These are phyloP conservation scores for Fomitopsis schrenkii DNA, from an alignment of 1,284 basidiomycete genomes.

Conservation along the genomic window DNA sequence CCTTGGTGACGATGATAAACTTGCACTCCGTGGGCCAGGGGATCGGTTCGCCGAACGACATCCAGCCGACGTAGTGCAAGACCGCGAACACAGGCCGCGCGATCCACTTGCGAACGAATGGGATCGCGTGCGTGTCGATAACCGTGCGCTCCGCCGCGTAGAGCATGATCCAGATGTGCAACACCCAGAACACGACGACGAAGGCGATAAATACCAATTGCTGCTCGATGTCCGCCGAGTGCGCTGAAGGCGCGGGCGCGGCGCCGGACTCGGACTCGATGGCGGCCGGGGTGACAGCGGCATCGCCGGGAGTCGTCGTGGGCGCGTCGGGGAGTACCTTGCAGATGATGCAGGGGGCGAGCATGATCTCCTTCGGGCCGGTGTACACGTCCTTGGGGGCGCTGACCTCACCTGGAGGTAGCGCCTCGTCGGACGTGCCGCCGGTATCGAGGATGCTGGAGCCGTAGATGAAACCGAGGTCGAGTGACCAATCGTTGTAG, in stretches of 20 bases:
- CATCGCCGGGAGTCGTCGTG: neutral
- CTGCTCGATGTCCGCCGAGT: neutral
- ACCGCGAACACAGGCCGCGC: neutral
- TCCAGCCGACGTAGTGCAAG: neutral
- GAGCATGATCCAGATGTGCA: neutral
- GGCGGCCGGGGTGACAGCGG: neutral
- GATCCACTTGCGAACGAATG: neutral
- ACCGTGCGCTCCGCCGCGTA: neutral
- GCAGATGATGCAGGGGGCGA: neutral
- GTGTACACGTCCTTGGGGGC: neutral
- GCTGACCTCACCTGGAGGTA: neutral
- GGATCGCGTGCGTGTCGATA: neutral
- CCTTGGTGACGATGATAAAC: neutral
- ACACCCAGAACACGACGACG: neutral
- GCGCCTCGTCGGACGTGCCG: neutral
- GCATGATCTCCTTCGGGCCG: neutral
- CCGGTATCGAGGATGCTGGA: neutral
- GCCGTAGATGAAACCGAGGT: neutral
- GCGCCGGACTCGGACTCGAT: neutral
- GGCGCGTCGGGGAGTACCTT: neutral
- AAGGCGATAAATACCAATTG: neutral
- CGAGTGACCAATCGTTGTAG: neutral
- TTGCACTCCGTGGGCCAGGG: neutral
- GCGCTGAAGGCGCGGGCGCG: neutral
- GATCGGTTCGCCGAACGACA: neutral